Conservation (phyloP, 768 basidiomycete species). For the Phanerochaete sordida region DNA sequence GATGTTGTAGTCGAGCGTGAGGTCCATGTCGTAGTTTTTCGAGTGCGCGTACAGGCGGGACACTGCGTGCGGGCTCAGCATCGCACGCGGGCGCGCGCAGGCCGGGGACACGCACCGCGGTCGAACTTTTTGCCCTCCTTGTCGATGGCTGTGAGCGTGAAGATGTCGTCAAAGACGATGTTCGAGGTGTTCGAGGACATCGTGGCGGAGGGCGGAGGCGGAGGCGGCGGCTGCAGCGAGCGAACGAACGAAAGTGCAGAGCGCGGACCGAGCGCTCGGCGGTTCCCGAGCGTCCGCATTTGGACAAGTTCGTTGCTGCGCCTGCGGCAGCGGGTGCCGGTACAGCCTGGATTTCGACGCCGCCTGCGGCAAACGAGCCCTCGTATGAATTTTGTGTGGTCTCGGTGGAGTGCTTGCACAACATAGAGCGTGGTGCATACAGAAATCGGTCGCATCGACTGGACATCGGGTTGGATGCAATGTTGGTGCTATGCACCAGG, state of each 20-base stretch:
- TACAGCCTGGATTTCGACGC: no score
- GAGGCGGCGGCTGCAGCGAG: no score
- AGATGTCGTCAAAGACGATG: slow-evolving; percentile 92
- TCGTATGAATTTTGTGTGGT: no score
- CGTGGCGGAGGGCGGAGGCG: not conserved
- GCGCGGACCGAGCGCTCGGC: not conserved
- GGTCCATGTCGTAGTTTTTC: slow-evolving; percentile 87
- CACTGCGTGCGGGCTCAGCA: slow-evolving; percentile 45
- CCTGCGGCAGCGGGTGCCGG: not conserved
- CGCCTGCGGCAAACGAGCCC: no score
- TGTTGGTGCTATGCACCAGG: no score
- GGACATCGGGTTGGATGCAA: no score
- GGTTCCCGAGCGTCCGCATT: not conserved
- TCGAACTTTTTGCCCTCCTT: slow-evolving; percentile 97
- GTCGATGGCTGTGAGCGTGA: slow-evolving; percentile 80
- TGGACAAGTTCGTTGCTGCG: not conserved
- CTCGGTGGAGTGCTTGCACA: no score
- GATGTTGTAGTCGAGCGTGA: slow-evolving; percentile 91
- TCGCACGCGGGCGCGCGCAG: not conserved
- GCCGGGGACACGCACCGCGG: slow-evolving; percentile 59
- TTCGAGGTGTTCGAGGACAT: slow-evolving; percentile 46
- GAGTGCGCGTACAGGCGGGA: slow-evolving; percentile 89
- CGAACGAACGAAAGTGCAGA: not conserved
- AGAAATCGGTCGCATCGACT: no score
- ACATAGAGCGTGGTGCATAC: no score